Conservation (phyloP, 208 protist genomes). For the Trypanosomatidae sp. region DNA sequence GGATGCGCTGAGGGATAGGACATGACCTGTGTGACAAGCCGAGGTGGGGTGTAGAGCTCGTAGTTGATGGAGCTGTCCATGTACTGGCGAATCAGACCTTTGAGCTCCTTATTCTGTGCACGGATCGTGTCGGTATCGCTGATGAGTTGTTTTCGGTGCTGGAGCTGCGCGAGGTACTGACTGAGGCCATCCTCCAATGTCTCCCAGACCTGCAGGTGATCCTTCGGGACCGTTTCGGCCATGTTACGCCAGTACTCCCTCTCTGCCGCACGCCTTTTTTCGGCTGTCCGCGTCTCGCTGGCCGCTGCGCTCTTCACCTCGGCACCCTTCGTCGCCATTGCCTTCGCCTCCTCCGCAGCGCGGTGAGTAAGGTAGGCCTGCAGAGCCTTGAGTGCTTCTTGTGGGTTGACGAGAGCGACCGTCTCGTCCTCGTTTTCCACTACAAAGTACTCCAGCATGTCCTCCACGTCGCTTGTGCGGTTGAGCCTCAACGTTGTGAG, state of each 20-base stretch:
- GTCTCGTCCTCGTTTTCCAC: constrained; percentile 68
- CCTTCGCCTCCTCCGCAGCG: constrained; percentile 25
- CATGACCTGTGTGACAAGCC: constrained; percentile 40
- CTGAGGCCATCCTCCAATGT: constrained; percentile 88
- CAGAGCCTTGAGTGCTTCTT: constrained; percentile 85
- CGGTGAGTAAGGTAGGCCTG: constrained; percentile 80
- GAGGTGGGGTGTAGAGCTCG: constrained; percentile 85
- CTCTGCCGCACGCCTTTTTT: constrained; percentile 57
- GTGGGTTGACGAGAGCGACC: constrained; percentile 72
- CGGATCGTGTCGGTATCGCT: constrained; percentile 84
- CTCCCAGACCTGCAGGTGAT: constrained; percentile 85
- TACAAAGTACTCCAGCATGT: constrained; percentile 90
- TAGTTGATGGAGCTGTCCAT: constrained; percentile 92
- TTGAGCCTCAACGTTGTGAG: constrained; percentile 91
- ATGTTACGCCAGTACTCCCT: constrained; percentile 88
- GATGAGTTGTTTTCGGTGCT: constrained; percentile 87
- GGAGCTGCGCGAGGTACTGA: constrained; percentile 89
- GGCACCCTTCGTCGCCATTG: constrained; percentile 10
- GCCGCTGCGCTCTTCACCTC: constrained; percentile 12
- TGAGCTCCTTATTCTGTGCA: constrained; percentile 93
- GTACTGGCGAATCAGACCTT: constrained; percentile 91
- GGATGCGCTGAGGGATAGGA: background rate
- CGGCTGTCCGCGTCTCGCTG: constrained; percentile 27
- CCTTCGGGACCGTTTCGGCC: constrained; percentile 69
- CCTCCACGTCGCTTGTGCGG: constrained; percentile 80